Evolutionary conservation across 345 rosid genomes (phyloP).

Genomic region (Erysimum cheiranthoides): DNA sequence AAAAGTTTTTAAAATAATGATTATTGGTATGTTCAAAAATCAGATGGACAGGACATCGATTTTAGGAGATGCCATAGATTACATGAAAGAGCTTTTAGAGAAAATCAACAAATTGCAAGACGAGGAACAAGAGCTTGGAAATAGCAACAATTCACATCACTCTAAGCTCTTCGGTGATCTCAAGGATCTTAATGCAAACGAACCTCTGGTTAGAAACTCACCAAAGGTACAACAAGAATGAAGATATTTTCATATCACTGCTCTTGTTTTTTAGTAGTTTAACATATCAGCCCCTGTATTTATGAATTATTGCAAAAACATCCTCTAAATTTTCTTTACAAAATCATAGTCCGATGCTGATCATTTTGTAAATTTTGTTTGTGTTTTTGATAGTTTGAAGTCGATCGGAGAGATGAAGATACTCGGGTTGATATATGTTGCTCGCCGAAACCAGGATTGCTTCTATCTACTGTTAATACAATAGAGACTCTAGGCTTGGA

Average conservation of each 20-base stretch:
- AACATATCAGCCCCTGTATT: slow-evolving; percentile 21
- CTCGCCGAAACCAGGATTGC: slow-evolving; percentile 76
- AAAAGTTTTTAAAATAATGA: slow-evolving; percentile 3
- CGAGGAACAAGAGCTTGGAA: slow-evolving; percentile 53
- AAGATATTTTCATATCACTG: slow-evolving; percentile 23
- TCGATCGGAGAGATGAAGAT: slow-evolving; percentile 62
- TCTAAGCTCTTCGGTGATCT: slow-evolving; percentile 46
- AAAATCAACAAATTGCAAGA: slow-evolving; percentile 68
- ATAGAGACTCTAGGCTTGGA: slow-evolving; percentile 86
- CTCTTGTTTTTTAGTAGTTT: slow-evolving; percentile 3
- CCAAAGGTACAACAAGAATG: slow-evolving; percentile 68
- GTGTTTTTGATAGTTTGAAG: slow-evolving; percentile 67
- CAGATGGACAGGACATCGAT: slow-evolving; percentile 83
- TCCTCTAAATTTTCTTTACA: neutral
- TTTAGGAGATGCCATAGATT: slow-evolving; percentile 75
- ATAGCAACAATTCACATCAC: slow-evolving; percentile 29
- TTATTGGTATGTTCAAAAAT: slow-evolving; percentile 8
- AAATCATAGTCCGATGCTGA: slow-evolving; percentile 3
- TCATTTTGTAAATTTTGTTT: neutral
- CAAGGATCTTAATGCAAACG: slow-evolving; percentile 60
- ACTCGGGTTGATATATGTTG: slow-evolving; percentile 80
- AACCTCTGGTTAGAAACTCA: slow-evolving; percentile 71
- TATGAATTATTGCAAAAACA: neutral
- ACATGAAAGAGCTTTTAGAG: slow-evolving; percentile 70
- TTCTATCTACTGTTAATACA: slow-evolving; percentile 79